Evolutionary conservation across 768 basidiomycete genomes (phyloP).

Genomic region (Phaeolepiota aurea): DNA sequence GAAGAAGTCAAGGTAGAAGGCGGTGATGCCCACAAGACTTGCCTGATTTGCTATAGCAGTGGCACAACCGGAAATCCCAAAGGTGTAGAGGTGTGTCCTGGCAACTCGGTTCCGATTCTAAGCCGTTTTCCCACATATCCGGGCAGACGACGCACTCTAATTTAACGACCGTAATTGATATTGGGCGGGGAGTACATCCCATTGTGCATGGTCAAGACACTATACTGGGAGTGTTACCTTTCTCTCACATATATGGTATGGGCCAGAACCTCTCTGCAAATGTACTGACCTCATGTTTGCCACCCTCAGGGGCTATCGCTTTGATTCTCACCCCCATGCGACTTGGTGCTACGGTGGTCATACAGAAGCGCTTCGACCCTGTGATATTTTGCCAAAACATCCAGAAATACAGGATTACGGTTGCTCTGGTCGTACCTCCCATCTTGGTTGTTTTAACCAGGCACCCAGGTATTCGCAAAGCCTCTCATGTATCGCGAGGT

Average conservation of each 20-base stretch:
- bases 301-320: conserved; percentile 42
- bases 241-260: conserved; percentile 36
- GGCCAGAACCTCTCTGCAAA: not conserved
- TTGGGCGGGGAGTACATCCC: conserved; percentile 35
- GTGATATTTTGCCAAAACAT: conserved; percentile 55
- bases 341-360: conserved; percentile 39
- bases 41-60: conserved; percentile 17
- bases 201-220: conserved; percentile 32
- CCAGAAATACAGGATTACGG: conserved; percentile 53
- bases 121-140: too few species aligned
- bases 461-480: conserved; percentile 53
- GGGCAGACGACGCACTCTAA: conserved; percentile 60
- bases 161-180: conserved; percentile 49
- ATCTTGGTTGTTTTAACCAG: conserved; percentile 68
- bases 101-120: too few species aligned
- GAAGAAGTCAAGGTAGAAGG: conserved; percentile 9
- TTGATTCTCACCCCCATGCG: conserved; percentile 49
- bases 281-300: not conserved
- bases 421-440: conserved; percentile 66
- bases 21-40: not conserved
- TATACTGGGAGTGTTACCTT: conserved; percentile 58
- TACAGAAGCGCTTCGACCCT: conserved; percentile 69
- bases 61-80: conserved; percentile 76
- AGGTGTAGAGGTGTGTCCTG: conserved; percentile 38
- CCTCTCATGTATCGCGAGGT: too few species aligned